Base-by-base conservation (phyloP, 2,329 filamentous ascomycete species). In the Aspergillus latus region DNA sequence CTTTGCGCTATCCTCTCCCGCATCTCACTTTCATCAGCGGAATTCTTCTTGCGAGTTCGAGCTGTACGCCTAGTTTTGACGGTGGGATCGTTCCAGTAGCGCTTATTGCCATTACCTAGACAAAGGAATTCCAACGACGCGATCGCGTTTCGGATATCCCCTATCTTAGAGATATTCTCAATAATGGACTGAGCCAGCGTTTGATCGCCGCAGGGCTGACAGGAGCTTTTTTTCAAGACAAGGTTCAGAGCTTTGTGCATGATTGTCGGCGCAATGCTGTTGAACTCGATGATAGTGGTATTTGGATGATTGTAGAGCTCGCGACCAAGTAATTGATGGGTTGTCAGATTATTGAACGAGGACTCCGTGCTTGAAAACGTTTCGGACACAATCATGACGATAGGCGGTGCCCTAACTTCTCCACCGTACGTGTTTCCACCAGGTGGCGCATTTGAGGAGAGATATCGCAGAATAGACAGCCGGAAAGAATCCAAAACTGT, bases 111-210 rank as follows among this genome's bases (percentile, higher is more conserved):
- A 13, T 88, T 88, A 69, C 90, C 88, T 39, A 97, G 73, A 68
- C 92, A 97, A 10, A 99, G 81, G 66, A 99, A 97, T 67, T 99
- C 92, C 4, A 99, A 81, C 0, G 92, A 89, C 1, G 92, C 92
- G 29, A 96, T 84, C n/a, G 94, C 94, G 72, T 88, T 97, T 59
- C 94, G 85, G 50, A 99, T 88, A 66, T 99, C 94, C 2, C 94
- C 94, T 64, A 91, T 88, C 61, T 96, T 91, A 0, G 91, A 88
- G 0, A 99, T 82, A 29, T 79, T 83, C 63, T 90, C 89, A 11
- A 97, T 80, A 4, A 96, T 88, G 46, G 84, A 81, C 0, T 89
- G 88, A 0, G 92, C 90, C 0, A 92, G 90, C 0, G 89, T 90
- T 54, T 84, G 86, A 54, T 83, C 84, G 50, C 91, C 82, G 3